These are phyloP conservation scores for Penicillium riverlandense DNA, from an alignment of 495 filamentous ascomycete genomes.

Conservation along the genomic window DNA sequence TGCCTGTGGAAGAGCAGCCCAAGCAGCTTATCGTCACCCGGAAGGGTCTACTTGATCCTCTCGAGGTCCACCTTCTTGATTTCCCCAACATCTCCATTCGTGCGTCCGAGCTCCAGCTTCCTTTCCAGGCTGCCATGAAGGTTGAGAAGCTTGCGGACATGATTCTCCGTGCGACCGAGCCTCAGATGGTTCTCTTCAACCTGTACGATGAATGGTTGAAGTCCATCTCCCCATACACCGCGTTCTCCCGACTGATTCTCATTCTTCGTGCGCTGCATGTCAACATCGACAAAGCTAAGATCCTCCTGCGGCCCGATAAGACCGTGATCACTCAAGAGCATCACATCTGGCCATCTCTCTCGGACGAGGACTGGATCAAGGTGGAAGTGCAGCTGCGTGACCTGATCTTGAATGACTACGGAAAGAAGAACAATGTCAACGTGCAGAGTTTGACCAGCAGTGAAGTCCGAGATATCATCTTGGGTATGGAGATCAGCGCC, in stretches of 20 bases:
- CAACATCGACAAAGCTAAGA: conserved; percentile 97
- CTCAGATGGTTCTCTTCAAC: conserved; percentile 99
- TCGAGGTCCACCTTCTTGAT: conserved; percentile 95
- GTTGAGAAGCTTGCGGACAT: conserved; percentile 98
- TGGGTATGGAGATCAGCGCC: conserved; percentile 99
- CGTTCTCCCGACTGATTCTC: conserved; percentile 92
- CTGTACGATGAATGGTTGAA: conserved; percentile 99
- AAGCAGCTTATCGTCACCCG: conserved; percentile 98
- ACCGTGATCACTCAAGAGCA: conserved; percentile 97
- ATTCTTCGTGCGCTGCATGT: conserved; percentile 96
- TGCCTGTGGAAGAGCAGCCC: conserved; percentile 97
- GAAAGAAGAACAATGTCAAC: conserved; percentile 99
- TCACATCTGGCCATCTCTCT: conserved; percentile 94
- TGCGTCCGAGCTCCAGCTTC: conserved; percentile 93
- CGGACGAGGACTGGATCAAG: conserved; percentile 98
- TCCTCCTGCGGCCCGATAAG: conserved; percentile 95
- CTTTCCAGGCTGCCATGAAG: conserved; percentile 99
- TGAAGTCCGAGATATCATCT: conserved; percentile 96
- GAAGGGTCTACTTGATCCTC: conserved; percentile 93
- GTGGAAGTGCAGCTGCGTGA: conserved; percentile 94
- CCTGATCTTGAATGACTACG: conserved; percentile 95
- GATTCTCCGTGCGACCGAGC: conserved; percentile 96
- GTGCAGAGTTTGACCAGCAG: conserved; percentile 91
- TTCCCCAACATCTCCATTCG: conserved; percentile 99
- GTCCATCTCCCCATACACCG: conserved; percentile 96